Percentiles rank a stretch among this genome's conserved stretches.
These are phyloP conservation scores for Herpomyces periplanetae DNA, from an alignment of 2,329 filamentous ascomycete genomes.

Conservation along the genomic window DNA sequence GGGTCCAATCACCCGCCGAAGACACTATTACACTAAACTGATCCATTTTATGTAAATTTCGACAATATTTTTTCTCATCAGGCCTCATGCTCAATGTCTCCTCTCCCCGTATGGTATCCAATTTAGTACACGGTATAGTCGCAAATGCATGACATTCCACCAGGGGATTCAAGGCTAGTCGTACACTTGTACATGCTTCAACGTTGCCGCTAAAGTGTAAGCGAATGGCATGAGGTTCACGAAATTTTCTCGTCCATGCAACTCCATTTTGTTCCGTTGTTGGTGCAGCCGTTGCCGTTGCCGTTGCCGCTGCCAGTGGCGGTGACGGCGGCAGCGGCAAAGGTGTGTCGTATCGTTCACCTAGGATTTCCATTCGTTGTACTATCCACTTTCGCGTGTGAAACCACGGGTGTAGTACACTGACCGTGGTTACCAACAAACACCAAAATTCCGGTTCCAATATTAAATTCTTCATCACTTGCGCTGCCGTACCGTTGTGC, in stretches of 20 bases:
- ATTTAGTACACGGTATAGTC: slow-evolving; percentile 19
- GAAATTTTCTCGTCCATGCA: too few relatives aligned
- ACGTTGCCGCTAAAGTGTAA: slow-evolving; percentile 23
- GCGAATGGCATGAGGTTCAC: slow-evolving; percentile 29
- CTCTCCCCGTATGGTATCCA: slow-evolving; percentile 7
- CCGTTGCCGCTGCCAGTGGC: too few relatives aligned
- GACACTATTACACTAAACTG: slow-evolving; percentile 29
- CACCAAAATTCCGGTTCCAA: slow-evolving; percentile 21
- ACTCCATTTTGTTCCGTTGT: too few relatives aligned
- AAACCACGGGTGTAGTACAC: slow-evolving; percentile 31
- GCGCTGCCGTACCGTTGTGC: too few relatives aligned
- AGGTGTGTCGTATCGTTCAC: too few relatives aligned
- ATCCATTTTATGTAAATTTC: too few relatives aligned
- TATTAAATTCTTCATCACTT: slow-evolving; percentile 10
- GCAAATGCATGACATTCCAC: slow-evolving; percentile 38
- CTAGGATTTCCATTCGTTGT: slow-evolving; percentile 19
- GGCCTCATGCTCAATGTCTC: too few relatives aligned
- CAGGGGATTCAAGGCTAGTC: slow-evolving; percentile 20
- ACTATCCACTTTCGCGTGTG: slow-evolving; percentile 26
- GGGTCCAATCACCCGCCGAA: slow-evolving; percentile 36
- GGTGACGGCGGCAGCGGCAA: too few relatives aligned
- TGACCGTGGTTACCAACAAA: slow-evolving; percentile 18
- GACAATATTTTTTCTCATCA: too few relatives aligned
- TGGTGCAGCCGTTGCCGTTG: too few relatives aligned
- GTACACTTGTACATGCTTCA: slow-evolving; percentile 15